Evolutionary conservation across 805 yeast genomes (phyloP).

Genomic region (Nakazawaea pomicola): DNA sequence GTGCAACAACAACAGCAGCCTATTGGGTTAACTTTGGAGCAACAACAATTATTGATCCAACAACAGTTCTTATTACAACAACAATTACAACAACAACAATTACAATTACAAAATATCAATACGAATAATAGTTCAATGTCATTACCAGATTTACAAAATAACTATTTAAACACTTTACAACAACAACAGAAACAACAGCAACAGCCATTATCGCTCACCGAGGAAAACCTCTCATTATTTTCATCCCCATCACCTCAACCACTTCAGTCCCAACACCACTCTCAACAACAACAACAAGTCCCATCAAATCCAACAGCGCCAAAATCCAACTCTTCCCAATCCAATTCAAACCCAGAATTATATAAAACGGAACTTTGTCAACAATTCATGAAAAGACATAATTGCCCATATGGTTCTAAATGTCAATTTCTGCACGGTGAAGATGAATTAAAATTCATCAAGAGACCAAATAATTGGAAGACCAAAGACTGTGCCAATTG

Average conservation of each 20-base stretch:
- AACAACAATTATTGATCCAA: constrained; percentile 13
- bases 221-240: constrained; percentile 30
- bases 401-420: constrained; percentile 84
- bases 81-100: constrained; percentile 13
- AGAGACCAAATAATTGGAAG: constrained; percentile 79
- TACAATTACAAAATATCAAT: constrained; percentile 7
- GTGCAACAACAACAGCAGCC: constrained; percentile 4
- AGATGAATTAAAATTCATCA: constrained; percentile 65
- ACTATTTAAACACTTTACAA: neutral
- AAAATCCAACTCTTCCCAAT: constrained; percentile 14
- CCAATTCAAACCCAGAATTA: constrained; percentile 27
- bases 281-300: constrained; percentile 3
- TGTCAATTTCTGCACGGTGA: constrained; percentile 95
- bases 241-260: constrained; percentile 23
- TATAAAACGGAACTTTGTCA: constrained; percentile 91
- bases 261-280: constrained; percentile 3
- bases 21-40: constrained; percentile 11
- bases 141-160: neutral
- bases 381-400: constrained; percentile 62
- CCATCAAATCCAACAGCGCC: no score
- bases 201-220: constrained; percentile 30
- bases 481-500: constrained; percentile 90
- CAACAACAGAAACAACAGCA: constrained; percentile 11
- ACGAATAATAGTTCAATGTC: no score
- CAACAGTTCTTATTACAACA: constrained; percentile 13